These are phyloP conservation scores for Wolfiporia cocos DNA, from an alignment of 1,284 basidiomycete genomes.

Conservation along the genomic window DNA sequence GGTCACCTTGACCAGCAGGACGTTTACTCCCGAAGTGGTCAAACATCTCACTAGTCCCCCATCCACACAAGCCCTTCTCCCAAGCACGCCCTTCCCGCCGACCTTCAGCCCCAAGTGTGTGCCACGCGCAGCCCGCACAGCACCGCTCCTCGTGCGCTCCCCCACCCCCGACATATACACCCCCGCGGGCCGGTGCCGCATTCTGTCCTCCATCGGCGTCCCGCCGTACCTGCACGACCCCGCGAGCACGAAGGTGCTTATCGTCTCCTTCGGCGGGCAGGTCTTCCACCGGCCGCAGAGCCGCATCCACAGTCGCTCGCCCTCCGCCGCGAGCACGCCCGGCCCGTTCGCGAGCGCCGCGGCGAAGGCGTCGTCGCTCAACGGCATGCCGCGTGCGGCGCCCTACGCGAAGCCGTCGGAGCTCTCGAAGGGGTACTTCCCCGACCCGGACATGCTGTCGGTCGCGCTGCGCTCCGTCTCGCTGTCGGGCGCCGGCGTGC, in stretches of 20 bases:
- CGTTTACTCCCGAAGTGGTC: constrained; percentile 42
- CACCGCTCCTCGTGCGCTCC: constrained; percentile 63
- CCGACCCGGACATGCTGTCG: constrained; percentile 12
- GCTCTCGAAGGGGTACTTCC: constrained; percentile 1
- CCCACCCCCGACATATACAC: constrained; percentile 43
- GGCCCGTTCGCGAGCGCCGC: background rate
- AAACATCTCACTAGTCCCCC: constrained; percentile 29
- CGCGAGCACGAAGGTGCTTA: constrained; percentile 47
- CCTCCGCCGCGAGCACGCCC: constrained; percentile 14
- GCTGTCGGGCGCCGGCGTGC: constrained; percentile 2
- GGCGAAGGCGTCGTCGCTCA: constrained; percentile 1
- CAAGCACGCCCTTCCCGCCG: constrained; percentile 33
- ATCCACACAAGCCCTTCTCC: constrained; percentile 25
- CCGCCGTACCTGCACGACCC: constrained; percentile 44
- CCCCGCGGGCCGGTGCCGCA: constrained; percentile 38
- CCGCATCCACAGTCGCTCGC: constrained; percentile 19
- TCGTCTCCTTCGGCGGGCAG: constrained; percentile 78
- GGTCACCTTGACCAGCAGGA: constrained; percentile 43
- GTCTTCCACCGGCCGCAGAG: constrained; percentile 56
- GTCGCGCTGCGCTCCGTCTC: constrained; percentile 16
- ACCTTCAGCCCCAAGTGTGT: constrained; percentile 25
- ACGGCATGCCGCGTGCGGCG: background rate
- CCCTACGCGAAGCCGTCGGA: constrained; percentile 2
- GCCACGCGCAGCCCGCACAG: constrained; percentile 39
- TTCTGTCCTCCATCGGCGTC: constrained; percentile 55